Percentiles rank a stretch among this genome's conserved stretches.
These are phyloP conservation scores for Alternaria longipes DNA, from an alignment of 2,329 filamentous ascomycete species.

Conservation along the genomic window DNA sequence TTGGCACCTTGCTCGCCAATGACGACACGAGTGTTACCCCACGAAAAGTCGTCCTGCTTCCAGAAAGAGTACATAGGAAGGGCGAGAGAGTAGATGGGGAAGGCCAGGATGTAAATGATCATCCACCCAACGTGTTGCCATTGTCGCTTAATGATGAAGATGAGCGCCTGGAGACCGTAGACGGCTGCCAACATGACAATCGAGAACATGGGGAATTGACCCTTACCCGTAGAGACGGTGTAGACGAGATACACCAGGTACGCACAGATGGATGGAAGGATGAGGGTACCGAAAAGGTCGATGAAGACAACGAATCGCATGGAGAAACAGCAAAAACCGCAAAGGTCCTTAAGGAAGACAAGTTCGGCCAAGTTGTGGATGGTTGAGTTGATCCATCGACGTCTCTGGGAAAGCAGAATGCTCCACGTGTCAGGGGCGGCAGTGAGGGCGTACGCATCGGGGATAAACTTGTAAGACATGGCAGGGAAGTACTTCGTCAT, in stretches of 20 bases:
- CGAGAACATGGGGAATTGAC: conserved; percentile 85
- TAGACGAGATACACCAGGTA: conserved; percentile 93
- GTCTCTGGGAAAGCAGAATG: conserved; percentile 94
- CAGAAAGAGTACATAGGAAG: conserved; percentile 98
- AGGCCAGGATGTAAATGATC: conserved; percentile 97
- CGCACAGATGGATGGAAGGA: conserved; percentile 85
- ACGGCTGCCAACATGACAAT: conserved; percentile 89
- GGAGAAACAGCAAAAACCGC: conserved; percentile 98
- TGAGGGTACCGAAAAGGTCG: conserved; percentile 90
- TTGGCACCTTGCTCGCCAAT: conserved; percentile 93
- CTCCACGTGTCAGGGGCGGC: conserved; percentile 94
- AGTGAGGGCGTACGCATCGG: conserved; percentile 91
- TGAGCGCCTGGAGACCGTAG: conserved; percentile 93
- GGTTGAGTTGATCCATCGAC: conserved; percentile 99
- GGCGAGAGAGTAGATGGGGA: conserved; percentile 90
- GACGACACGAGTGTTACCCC: conserved; percentile 98
- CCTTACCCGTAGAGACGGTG: conserved; percentile 70
- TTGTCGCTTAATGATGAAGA: conserved; percentile 95
- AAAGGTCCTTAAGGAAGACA: conserved; percentile 89
- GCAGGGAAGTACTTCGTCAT: conserved; percentile 98
- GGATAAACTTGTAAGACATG: conserved; percentile 96
- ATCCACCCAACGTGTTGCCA: conserved; percentile 99
- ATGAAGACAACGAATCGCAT: conserved; percentile 98
- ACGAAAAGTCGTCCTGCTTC: conserved; percentile 99
- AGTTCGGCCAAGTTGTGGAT: conserved; percentile 95